Base-by-base conservation (phyloP, 2,329 filamentous ascomycete species). In the Pyricularia pennisetigena region DNA sequence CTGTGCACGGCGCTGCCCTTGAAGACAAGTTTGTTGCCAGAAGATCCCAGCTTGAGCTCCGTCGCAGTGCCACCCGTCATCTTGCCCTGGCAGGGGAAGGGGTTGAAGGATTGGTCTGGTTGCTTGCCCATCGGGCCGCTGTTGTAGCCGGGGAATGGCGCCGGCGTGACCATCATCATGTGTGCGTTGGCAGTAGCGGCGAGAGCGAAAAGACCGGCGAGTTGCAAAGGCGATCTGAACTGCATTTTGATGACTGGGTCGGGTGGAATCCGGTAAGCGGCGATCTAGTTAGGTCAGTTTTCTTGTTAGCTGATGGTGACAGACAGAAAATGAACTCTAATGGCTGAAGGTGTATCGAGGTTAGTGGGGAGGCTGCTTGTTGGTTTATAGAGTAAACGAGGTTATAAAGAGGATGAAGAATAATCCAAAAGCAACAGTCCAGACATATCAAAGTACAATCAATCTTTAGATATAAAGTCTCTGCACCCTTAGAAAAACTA, bases 31-130 rank as follows among this genome's bases (percentile, higher is more conserved):
- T 82, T 61, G 0, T 80, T 76, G 73, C 90, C 86, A 0, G 77
- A 71, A 7, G 85, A 84, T 4, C 92, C 92, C 14, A 90, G 83
- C 0, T 83, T 80, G 78, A 90, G 91, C 1, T 81, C 75, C 72
- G 92, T 92, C 74, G 78, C 79, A 1, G 74, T 76, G 6, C 79
- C 79, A 0, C 82, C 78, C 0, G 85, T 83, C 65, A 78, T 84
- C 59, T 75, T 77, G 0, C 79, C 81, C 77, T 97, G 94, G 87
- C 95, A 98, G 0, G 95, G 95, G 75, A 91, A 99, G 76, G 97
- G 81, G 41, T 49, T 49, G 41, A n/a, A 49, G 4, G 4, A 6
- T n/a, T 16, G 16, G 20, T 49, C 41, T 4, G 41, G 41, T 10
- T 49, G 41, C 49, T 78, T 80, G 0, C 91, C 91, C 0, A 97